Evolutionary conservation across 371 early-diverging fungal genomes (phyloP).

Genomic region (Massospora cicadina): DNA sequence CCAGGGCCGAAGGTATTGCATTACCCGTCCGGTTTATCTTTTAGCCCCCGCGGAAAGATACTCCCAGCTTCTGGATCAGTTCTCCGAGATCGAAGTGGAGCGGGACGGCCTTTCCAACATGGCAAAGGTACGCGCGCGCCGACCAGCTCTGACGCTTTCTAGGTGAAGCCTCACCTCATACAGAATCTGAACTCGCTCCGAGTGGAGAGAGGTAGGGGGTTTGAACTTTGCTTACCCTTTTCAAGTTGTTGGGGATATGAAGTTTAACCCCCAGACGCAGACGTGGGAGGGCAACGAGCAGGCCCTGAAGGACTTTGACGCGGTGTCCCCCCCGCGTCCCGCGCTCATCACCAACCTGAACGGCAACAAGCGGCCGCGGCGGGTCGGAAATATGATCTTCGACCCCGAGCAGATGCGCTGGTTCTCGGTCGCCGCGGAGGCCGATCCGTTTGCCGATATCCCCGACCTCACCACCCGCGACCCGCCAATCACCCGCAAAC

Average conservation of each 20-base stretch:
- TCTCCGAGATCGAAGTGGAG: conserved; percentile 10
- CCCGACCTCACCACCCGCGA: conserved; percentile 4
- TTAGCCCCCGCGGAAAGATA: conserved; percentile 5
- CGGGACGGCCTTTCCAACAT: neutral
- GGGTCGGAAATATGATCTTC: conserved; percentile 10
- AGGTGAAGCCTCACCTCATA: conserved; percentile 8
- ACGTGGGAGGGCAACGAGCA: conserved; percentile 9
- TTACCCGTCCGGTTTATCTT: neutral
- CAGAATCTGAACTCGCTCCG: conserved; percentile 10
- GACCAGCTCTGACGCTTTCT: neutral
- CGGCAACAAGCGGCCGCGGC: conserved; percentile 8
- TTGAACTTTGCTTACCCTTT: neutral
- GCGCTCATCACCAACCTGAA: conserved; percentile 12
- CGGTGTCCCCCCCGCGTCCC: conserved; percentile 7
- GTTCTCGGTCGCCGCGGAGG: neutral
- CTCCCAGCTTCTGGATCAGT: conserved; percentile 5
- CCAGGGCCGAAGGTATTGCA: neutral
- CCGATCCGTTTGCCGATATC: conserved; percentile 8
- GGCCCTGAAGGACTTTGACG: conserved; percentile 9
- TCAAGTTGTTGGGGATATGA: conserved; percentile 9
- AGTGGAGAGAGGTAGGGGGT: conserved; percentile 4
- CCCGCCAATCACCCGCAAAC: neutral
- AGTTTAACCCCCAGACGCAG: conserved; percentile 7
- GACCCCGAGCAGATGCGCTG: conserved; percentile 9
- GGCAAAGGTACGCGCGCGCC: neutral